Base-by-base conservation (phyloP, 352 stramenopile species). In the Aphanomyces euteiches region DNA sequence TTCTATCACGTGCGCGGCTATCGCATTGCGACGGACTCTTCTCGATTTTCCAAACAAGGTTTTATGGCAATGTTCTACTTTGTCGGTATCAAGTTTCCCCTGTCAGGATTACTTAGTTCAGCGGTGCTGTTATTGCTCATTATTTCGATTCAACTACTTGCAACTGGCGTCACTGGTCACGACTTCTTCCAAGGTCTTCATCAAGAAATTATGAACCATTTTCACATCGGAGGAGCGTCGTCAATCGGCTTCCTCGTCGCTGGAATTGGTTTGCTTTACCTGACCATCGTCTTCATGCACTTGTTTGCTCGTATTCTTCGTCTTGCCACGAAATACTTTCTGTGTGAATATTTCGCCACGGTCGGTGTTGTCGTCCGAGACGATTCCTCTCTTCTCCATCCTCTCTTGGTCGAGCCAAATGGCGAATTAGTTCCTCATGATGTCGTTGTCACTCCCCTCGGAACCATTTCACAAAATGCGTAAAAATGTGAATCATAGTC, bases 21-120 rank as follows among this genome's bases (percentile, higher is more conserved):
- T 67, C 78, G 82, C 4, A 72, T 91, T 36, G 77, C 82, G 53
- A 79, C 78, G 5, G 74, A 83, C 15, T 74, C 90, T 4, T 77
- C 73, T 50, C 76, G 41, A 28, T 76, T 87, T 41, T 87, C 82
- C 45, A 71, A 70, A 15, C 68, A 76, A 41, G 64, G 79, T 47
- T 67, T 91, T 47, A 58, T 77, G 6, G 83, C 80, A 13, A 74
- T 78, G 56, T 54, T 88, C 37, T 91, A 90, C 72, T 90, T 91
- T 56, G 69, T 73, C 41, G 82, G 77, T 15, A 71, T 89, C 68
- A 89, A 89, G 75, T 83, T 87, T 21, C 56, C 78, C 21, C 66
- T 73, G 15, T 73, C 83, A 19, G 13, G 45, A 15, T 15, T n/a
- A 13, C 28, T 28, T 28, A 28, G 28, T 28, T 28, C 28, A 28